These are phyloP conservation scores for Sclerotinia borealis DNA, from an alignment of 2,329 filamentous ascomycete genomes.

Conservation along the genomic window DNA sequence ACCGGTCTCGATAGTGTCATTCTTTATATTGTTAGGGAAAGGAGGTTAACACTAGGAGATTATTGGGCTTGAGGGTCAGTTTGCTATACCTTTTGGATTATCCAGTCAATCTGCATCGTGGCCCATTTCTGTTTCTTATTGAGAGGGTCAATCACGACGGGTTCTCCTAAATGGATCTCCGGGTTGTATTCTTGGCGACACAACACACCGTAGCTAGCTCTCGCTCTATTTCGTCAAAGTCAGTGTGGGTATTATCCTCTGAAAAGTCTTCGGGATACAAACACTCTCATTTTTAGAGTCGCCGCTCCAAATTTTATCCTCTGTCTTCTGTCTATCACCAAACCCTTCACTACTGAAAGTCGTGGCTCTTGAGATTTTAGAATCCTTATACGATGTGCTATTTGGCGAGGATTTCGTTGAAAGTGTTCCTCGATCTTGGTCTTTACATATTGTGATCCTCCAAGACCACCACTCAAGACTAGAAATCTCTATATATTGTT, in stretches of 20 bases:
- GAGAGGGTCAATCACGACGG: constrained; percentile 33
- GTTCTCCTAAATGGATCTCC: constrained; percentile 34
- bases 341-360: constrained; percentile 48
- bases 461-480: constrained; percentile 41
- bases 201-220: constrained; percentile 40
- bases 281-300: constrained; percentile 38
- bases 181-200: constrained; percentile 36
- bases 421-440: constrained; percentile 38
- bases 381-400: constrained; percentile 35
- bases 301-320: constrained; percentile 38
- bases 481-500: constrained; percentile 34
- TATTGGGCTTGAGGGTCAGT: background rate
- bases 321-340: constrained; percentile 46
- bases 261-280: background rate
- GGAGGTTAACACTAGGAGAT: background rate
- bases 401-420: constrained; percentile 32
- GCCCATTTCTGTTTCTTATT: constrained; percentile 34
- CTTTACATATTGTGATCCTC: constrained; percentile 43
- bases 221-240: constrained; percentile 23
- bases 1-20: constrained; percentile 37
- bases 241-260: background rate
- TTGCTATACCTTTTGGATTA: constrained; percentile 35
- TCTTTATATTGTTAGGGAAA: constrained; percentile 27
- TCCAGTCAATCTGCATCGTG: constrained; percentile 39
- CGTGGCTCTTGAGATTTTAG: constrained; percentile 46